phyloP scores from a whole-genome alignment of 2,329 filamentous ascomycete genomes.

The Tricladium varicosporioides region DNA sequence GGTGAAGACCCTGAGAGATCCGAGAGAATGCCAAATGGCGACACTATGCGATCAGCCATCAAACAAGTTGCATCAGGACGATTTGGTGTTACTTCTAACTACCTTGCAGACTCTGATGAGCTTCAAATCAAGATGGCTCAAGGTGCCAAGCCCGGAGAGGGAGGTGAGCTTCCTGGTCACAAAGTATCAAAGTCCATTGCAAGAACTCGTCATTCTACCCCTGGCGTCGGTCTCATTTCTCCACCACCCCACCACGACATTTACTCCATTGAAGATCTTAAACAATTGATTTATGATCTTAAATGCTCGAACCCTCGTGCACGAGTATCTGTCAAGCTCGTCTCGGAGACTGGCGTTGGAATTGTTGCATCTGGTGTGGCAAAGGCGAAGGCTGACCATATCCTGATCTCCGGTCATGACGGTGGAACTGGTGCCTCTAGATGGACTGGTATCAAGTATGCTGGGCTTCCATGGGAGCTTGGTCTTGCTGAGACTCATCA shows the following conservation, averaged over 20 bases:
- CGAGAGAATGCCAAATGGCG: slow-evolving; percentile 81
- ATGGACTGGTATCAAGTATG: slow-evolving; percentile 99
- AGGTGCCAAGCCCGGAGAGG: slow-evolving; percentile 95
- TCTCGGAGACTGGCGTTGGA: slow-evolving; percentile 95
- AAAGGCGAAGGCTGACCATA: slow-evolving; percentile 96
- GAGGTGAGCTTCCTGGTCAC: slow-evolving; percentile 94
- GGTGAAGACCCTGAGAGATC: slow-evolving; percentile 93
- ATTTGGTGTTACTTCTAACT: slow-evolving; percentile 94
- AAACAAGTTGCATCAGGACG: slow-evolving; percentile 96
- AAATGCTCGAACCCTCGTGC: slow-evolving; percentile 94
- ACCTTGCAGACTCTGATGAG: slow-evolving; percentile 92
- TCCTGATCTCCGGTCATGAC: slow-evolving; percentile 94
- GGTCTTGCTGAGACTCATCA: slow-evolving; percentile 97
- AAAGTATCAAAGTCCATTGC: slow-evolving; percentile 95
- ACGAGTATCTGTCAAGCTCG: slow-evolving; percentile 93
- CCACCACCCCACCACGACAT: slow-evolving; percentile 97
- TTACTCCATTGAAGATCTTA: slow-evolving; percentile 96
- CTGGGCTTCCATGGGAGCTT: slow-evolving; percentile 92
- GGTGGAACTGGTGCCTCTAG: slow-evolving; percentile 94
- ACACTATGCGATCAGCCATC: slow-evolving; percentile 96
- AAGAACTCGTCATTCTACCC: slow-evolving; percentile 91
- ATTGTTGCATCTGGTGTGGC: slow-evolving; percentile 97
- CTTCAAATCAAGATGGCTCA: slow-evolving; percentile 99
- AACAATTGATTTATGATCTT: slow-evolving; percentile 95
- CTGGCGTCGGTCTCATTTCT: slow-evolving; percentile 93